These are phyloP conservation scores for Erodium maritimum DNA, from an alignment of 345 rosid species.

Conservation along the genomic window DNA sequence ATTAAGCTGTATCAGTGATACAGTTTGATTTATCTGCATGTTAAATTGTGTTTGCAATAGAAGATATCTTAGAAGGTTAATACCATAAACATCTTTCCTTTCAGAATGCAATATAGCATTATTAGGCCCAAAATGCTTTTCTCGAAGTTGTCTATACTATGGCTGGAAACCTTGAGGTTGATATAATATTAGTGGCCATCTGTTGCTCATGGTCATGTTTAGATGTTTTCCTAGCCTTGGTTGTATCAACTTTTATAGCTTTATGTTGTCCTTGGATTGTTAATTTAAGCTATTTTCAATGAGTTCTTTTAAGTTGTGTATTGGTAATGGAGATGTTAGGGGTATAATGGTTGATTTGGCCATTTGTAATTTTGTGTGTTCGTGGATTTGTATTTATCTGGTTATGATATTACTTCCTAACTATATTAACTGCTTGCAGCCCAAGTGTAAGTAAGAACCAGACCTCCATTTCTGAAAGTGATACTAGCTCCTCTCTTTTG, in stretches of 20 bases:
- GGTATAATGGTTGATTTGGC: too few species aligned
- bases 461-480: slow-evolving; percentile 27
- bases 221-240: neutral
- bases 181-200: too few species aligned
- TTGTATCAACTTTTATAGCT: neutral
- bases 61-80: too few species aligned
- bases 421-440: slow-evolving; percentile 29
- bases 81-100: too few species aligned
- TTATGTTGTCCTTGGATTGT: neutral
- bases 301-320: neutral
- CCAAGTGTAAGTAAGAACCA: slow-evolving; percentile 57
- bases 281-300: neutral
- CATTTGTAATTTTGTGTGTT: neutral
- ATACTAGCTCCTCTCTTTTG: slow-evolving; percentile 44
- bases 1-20: neutral
- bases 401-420: slow-evolving; percentile 2
- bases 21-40: neutral
- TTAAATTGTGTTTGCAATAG: neutral
- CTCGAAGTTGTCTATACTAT: too few species aligned
- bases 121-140: too few species aligned
- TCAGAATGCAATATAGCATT: too few species aligned
- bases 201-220: neutral
- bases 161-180: too few species aligned
- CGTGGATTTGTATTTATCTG: slow-evolving; percentile 2
- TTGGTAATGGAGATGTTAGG: neutral